Base-by-base conservation (phyloP, 1,139 yeast species). In the Debaryomyces coudertii region DNA sequence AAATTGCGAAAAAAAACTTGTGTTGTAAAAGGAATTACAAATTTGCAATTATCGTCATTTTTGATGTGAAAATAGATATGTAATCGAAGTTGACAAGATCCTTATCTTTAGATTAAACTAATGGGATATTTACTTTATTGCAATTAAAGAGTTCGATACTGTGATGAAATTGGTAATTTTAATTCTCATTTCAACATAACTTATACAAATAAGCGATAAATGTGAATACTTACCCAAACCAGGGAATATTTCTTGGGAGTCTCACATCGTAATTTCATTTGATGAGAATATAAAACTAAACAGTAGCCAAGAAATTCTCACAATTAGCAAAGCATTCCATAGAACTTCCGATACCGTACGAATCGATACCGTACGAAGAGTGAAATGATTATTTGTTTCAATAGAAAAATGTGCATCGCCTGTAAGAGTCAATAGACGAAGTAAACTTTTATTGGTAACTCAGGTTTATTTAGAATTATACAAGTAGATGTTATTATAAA, bases 301-400 rank as follows among this genome's bases (percentile, higher is more conserved):
- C 6, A 29, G 31, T 8, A 42, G 35, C n/a, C 27, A 20, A 6
- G 25, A 30, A 9, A 22, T 20, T 31, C 27, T 7, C n/a, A 33
- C 42, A 25, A 18, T 44, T 11, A 28, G 24, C 11, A 23, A 34
- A 4, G 46, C 44, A 16, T 39, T 42, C 27, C 6, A 30, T 6
- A 42, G 47, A 12, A 33, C n/a, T n/a, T n/a, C n/a, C n/a, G 33
- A 46, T 1, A 53, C 63, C 0, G 44, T 66, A 11, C 38, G 44
- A 11, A 34, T n/a, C n/a, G 33, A 46, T 1, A 53, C 63, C 0
- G 44, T 66, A 11, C 38, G 44, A 11, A 34, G 49, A 2, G 44
- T 60, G 23, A 57, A 60, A 48, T 68, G 71, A 69, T 54, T 49
- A 40, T 71, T 71, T 6, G 58, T 57, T n/a, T 66, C 66, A 4